A percentile compares a stretch with the other conserved stretches of the same genome.
Conservation (phyloP, 805 yeast species). For the Lachancea nothofagi region DNA sequence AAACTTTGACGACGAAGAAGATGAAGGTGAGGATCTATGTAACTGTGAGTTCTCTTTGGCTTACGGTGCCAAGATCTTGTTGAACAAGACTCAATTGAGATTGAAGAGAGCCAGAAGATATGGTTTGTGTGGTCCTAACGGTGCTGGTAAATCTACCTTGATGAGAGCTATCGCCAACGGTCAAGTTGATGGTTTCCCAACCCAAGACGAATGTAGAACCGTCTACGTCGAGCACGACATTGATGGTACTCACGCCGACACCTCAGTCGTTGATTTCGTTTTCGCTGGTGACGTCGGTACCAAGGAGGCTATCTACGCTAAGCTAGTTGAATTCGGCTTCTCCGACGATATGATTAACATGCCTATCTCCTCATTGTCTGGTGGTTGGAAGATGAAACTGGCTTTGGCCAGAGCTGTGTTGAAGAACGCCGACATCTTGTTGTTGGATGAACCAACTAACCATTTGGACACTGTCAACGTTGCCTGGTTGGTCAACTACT, state of each 20-base stretch:
- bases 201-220: constrained; percentile 98
- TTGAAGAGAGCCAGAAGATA: constrained; percentile 98
- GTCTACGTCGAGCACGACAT: constrained; percentile 99
- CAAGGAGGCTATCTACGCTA: constrained; percentile 61
- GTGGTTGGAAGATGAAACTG: constrained; percentile 99
- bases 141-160: constrained; percentile 99
- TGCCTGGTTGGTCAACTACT: constrained; percentile 99
- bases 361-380: constrained; percentile 96
- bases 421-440: constrained; percentile 94
- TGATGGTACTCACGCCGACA: constrained; percentile 96
- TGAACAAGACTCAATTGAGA: constrained; percentile 98
- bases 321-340: constrained; percentile 89
- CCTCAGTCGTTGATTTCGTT: constrained; percentile 90
- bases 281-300: constrained; percentile 68
- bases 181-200: constrained; percentile 99
- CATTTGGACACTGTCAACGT: constrained; percentile 99
- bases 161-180: constrained; percentile 97
- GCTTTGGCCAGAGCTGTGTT: constrained; percentile 99
- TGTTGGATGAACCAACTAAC: constrained; percentile 99
- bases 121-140: constrained; percentile 99
- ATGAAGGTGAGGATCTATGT: constrained; percentile 99
- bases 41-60: constrained; percentile 99
- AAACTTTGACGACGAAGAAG: constrained; percentile 91
- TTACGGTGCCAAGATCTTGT: constrained; percentile 99
- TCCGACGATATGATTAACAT: constrained; percentile 84